Evolutionary conservation across 2,329 filamentous ascomycete genomes (phyloP).

Genomic region (Sporothrix globosa): DNA sequence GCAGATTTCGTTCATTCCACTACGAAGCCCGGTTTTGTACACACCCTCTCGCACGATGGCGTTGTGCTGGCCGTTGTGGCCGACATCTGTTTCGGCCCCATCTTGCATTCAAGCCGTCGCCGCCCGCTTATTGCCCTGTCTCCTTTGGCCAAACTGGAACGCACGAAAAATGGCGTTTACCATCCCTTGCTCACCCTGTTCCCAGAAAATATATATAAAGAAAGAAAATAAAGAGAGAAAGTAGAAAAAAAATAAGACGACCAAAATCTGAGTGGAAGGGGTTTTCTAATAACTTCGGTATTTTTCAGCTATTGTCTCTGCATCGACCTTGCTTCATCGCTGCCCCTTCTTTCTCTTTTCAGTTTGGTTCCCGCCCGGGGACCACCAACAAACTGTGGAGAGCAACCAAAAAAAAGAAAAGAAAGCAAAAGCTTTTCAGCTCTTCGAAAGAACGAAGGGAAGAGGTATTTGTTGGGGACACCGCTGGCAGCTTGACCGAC

Average conservation of each 20-base stretch:
- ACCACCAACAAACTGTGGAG: not conserved
- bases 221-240: not conserved
- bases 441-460: slow-evolving; percentile 11
- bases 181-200: not conserved
- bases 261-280: not conserved
- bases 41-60: not conserved
- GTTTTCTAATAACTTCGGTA: not conserved
- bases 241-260: not conserved
- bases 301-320: slow-evolving; percentile 4
- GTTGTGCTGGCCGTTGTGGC: slow-evolving; percentile 11
- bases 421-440: slow-evolving; percentile 6
- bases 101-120: not conserved
- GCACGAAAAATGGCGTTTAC: not conserved
- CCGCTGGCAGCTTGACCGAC: not conserved
- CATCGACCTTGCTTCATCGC: not conserved
- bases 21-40: not conserved
- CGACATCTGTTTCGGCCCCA: slow-evolving; percentile 8
- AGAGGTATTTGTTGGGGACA: not conserved
- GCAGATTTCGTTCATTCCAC: not conserved
- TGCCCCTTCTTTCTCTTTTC: not conserved
- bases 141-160: not conserved
- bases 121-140: not conserved
- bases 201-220: not conserved
- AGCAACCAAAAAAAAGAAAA: slow-evolving; percentile 15
- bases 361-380: slow-evolving; percentile 8